These are phyloP conservation scores for Microglena sp. DNA, from an alignment of 139 green algal species.

Conservation along the genomic window DNA sequence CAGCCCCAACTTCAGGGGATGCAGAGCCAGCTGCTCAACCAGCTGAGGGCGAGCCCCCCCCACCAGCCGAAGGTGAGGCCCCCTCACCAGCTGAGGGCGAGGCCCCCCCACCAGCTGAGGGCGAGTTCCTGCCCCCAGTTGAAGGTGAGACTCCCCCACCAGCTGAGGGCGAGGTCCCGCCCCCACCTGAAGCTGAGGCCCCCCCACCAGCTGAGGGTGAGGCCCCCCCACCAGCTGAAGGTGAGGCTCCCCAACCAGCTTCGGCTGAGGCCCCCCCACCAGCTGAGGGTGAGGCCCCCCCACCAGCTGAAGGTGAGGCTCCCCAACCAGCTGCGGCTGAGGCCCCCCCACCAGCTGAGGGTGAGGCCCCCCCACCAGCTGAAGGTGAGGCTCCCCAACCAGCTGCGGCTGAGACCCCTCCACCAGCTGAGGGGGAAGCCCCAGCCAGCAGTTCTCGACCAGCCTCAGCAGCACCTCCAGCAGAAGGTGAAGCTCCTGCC, in stretches of 20 bases:
- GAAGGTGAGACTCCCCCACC: conserved; percentile 1
- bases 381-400: no score
- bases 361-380: no score
- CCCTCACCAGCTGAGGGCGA: neutral
- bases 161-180: neutral
- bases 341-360: no score
- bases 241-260: no score
- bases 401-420: no score
- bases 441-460: neutral
- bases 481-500: neutral
- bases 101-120: neutral
- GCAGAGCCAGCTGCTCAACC: neutral
- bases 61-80: neutral
- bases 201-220: no score
- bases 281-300: no score
- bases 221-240: no score
- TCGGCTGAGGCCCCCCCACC: no score
- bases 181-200: no score
- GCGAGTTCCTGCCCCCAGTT: neutral
- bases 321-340: no score
- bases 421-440: neutral
- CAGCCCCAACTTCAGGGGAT: neutral
- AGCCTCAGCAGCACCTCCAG: neutral
- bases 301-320: no score
- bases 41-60: neutral